Evolutionary conservation across 106 monocot genomes (phyloP).

Genomic region (Apostasia ramifera): DNA sequence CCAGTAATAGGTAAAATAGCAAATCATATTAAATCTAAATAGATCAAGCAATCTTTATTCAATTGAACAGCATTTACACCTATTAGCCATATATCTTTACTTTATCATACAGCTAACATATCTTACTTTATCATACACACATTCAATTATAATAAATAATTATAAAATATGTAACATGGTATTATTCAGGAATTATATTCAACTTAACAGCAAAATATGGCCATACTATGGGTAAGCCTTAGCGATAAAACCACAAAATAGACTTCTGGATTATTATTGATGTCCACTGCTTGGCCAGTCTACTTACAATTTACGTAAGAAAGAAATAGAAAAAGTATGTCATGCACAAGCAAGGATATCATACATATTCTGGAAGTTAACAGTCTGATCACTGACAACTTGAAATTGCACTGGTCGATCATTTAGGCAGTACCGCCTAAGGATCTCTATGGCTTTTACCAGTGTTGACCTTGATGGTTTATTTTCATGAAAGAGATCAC

Average conservation of each 20-base stretch:
- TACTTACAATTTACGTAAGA: too few species aligned
- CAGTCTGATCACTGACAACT: conserved; percentile 96
- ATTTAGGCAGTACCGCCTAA: conserved; percentile 79
- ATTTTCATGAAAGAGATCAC: conserved; percentile 97
- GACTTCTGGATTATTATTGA: neutral
- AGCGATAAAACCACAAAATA: neutral
- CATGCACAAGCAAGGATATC: conserved; percentile 7
- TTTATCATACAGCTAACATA: neutral
- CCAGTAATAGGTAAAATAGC: neutral
- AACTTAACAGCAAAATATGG: neutral
- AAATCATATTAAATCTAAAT: neutral
- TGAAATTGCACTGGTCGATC: conserved; percentile 88
- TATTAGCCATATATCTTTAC: neutral
- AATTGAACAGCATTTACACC: neutral
- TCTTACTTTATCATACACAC: too few species aligned
- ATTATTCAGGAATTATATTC: neutral
- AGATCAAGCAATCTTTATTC: neutral
- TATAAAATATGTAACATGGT: neutral
- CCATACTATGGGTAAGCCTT: too few species aligned
- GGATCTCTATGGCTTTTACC: conserved; percentile 85
- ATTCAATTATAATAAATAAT: too few species aligned
- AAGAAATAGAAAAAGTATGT: neutral
- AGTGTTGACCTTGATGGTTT: conserved; percentile 91
- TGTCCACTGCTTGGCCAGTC: too few species aligned
- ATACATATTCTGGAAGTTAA: conserved; percentile 90